These are phyloP conservation scores for Solanum medicagineum DNA, from an alignment of 257 asterid species.

Conservation along the genomic window DNA sequence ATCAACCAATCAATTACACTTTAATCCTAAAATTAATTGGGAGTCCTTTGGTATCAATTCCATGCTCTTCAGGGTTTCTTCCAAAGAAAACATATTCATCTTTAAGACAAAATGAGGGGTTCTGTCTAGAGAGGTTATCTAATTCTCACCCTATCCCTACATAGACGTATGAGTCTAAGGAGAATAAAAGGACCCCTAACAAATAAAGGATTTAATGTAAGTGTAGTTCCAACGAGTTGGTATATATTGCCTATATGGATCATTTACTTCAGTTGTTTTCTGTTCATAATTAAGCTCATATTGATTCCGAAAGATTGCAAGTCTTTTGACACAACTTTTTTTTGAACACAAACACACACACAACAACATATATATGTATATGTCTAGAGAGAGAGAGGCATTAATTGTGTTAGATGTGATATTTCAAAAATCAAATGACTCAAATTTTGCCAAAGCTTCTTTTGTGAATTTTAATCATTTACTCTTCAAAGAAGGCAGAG, in stretches of 20 bases:
- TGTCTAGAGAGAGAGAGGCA: background rate
- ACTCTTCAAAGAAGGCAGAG: background rate
- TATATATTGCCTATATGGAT: background rate
- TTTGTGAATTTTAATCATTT: background rate
- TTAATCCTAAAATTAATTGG: background rate
- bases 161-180: background rate
- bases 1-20: background rate
- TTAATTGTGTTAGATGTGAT: background rate
- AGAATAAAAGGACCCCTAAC: background rate
- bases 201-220: background rate
- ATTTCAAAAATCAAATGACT: background rate
- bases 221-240: background rate
- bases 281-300: background rate
- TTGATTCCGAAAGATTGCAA: background rate
- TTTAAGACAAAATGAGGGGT: background rate
- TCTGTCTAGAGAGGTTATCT: background rate
- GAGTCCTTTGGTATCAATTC: background rate
- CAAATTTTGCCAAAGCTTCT: background rate
- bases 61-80: background rate
- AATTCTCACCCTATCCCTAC: background rate
- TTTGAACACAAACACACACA: background rate
- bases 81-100: background rate
- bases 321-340: background rate
- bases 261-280: background rate
- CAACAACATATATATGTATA: background rate